These are phyloP conservation scores for Alisma plantagoaquatica DNA, from an alignment of 106 monocot genomes.

Conservation along the genomic window DNA sequence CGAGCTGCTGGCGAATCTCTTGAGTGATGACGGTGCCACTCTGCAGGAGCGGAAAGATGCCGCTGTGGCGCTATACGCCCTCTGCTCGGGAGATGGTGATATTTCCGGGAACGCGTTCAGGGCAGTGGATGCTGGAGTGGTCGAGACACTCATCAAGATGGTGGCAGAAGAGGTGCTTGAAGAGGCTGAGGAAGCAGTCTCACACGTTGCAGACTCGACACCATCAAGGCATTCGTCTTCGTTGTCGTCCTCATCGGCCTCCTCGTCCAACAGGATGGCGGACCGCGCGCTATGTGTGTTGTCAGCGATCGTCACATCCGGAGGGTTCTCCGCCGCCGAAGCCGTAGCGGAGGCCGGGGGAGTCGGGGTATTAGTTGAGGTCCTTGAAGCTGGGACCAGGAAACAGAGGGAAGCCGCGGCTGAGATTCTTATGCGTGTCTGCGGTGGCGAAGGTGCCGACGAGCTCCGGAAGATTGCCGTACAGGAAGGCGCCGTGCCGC, in stretches of 20 bases:
- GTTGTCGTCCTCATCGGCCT: slow-evolving; percentile 48
- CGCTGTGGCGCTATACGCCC: slow-evolving; percentile 56
- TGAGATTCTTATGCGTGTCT: slow-evolving; percentile 15
- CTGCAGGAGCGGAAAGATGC: slow-evolving; percentile 94
- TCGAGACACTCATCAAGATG: slow-evolving; percentile 69
- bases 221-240: slow-evolving; percentile 56
- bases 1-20: slow-evolving; percentile 45
- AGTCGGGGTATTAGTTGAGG: slow-evolving; percentile 16
- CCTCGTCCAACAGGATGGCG: slow-evolving; percentile 64
- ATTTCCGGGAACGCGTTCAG: background rate
- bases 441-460: slow-evolving; percentile 9
- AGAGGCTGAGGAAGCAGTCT: background rate
- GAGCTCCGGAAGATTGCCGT: slow-evolving; percentile 4
- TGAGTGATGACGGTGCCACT: slow-evolving; percentile 39
- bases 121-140: slow-evolving; percentile 43
- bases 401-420: slow-evolving; percentile 17
- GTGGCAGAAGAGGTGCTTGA: slow-evolving; percentile 58
- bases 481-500: slow-evolving; percentile 23
- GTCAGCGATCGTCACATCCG: slow-evolving; percentile 1
- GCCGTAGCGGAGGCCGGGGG: slow-evolving; percentile 43
- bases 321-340: slow-evolving; percentile 33
- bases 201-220: slow-evolving; percentile 27
- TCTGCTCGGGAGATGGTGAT: slow-evolving; percentile 29
- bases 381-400: slow-evolving; percentile 14
- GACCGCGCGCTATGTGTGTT: slow-evolving; percentile 50